Evolutionary conservation across 495 filamentous ascomycete genomes (phyloP).

Genomic region (Tuber magnatum): DNA sequence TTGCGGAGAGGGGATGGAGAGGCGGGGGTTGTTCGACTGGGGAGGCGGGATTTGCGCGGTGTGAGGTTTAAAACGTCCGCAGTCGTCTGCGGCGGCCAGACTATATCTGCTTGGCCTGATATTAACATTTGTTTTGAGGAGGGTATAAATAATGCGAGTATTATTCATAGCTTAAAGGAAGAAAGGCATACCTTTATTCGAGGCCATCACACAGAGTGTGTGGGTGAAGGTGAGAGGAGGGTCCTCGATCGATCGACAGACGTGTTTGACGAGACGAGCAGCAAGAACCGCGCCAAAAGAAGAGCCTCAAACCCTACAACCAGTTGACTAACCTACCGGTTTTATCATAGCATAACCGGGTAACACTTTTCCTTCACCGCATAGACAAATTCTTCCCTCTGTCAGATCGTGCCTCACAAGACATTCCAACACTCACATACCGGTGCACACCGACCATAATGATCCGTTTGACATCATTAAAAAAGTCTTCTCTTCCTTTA

Average conservation of each 20-base stretch:
- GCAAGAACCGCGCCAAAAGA: neutral
- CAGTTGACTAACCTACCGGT: neutral
- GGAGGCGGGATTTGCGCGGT: constrained; percentile 27
- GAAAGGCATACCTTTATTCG: constrained; percentile 25
- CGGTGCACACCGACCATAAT: constrained; percentile 9
- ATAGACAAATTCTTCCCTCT: neutral
- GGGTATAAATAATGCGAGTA: neutral
- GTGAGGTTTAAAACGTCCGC: constrained; percentile 39
- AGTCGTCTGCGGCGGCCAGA: constrained; percentile 40
- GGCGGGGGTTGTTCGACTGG: constrained; percentile 21
- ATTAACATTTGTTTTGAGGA: neutral
- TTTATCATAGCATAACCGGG: neutral
- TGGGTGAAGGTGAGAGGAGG: neutral
- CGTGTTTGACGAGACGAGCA: neutral
- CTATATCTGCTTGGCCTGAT: constrained; percentile 24
- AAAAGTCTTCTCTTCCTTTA: constrained; percentile 9
- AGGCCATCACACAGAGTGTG: constrained; percentile 14
- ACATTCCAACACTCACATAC: neutral
- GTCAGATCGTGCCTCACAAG: neutral
- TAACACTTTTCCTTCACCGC: neutral
- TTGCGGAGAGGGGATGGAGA: constrained; percentile 36
- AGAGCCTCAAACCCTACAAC: neutral
- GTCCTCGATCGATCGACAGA: neutral
- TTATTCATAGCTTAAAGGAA: neutral
- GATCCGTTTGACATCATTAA: constrained; percentile 23